Conservation (phyloP, 805 yeast genomes). For the Tetrapisispora pingtungensis region DNA sequence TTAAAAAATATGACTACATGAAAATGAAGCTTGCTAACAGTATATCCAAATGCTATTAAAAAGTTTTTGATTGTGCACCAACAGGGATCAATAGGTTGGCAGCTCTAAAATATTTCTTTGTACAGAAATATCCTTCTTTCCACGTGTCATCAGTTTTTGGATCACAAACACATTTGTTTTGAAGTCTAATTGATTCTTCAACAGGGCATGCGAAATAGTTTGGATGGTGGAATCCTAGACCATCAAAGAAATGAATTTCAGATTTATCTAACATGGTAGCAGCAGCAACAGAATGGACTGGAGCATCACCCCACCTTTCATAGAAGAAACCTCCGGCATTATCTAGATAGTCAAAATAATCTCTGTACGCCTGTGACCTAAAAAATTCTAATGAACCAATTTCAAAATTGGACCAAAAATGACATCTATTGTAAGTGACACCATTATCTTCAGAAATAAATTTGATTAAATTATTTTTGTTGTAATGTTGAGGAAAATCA, state of each 20-base stretch:
- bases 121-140: constrained; percentile 59
- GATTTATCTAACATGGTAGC: constrained; percentile 45
- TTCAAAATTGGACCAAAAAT: constrained; percentile 77
- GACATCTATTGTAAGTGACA: constrained; percentile 59
- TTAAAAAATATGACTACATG: too few relatives aligned
- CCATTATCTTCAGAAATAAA: constrained; percentile 59
- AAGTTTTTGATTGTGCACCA: constrained; percentile 3
- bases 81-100: constrained; percentile 14
- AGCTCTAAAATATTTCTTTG: constrained; percentile 43
- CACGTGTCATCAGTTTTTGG: constrained; percentile 56
- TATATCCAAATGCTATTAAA: too few relatives aligned
- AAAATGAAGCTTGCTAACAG: too few relatives aligned
- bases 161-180: constrained; percentile 56
- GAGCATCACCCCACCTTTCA: constrained; percentile 93
- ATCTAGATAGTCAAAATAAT: constrained; percentile 56
- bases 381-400: constrained; percentile 63
- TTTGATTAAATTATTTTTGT: constrained; percentile 43
- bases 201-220: constrained; percentile 61
- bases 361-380: constrained; percentile 46
- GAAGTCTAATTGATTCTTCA: constrained; percentile 40
- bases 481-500: constrained; percentile 33
- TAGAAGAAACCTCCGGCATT: constrained; percentile 67
- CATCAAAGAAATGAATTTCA: constrained; percentile 61
- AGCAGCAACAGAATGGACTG: constrained; percentile 74
- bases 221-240: constrained; percentile 64